A percentile compares a stretch with the other conserved stretches of the same genome.
phyloP scores from a whole-genome alignment of 345 rosid genomes.

The Gossypium bickii region DNA sequence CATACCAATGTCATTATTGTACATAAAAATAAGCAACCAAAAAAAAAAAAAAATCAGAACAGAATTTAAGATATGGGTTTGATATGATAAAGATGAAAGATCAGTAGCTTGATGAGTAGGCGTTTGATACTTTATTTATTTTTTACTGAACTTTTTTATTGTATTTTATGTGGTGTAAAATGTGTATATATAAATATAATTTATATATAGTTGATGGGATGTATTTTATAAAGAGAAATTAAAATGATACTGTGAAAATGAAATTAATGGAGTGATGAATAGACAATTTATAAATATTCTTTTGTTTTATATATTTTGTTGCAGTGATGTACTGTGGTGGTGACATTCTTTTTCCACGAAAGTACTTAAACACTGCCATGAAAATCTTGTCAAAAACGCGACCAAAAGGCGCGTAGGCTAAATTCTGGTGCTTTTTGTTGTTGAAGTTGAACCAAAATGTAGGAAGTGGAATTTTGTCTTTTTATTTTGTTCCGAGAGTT shows the following conservation, averaged over 20 bases:
- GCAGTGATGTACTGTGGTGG: background rate
- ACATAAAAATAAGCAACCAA: background rate
- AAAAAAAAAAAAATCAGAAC: background rate
- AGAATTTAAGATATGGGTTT: background rate
- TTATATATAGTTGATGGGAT: background rate
- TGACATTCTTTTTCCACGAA: background rate
- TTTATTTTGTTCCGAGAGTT: background rate
- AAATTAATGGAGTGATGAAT: conserved; percentile 10
- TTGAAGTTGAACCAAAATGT: background rate
- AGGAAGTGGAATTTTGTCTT: background rate
- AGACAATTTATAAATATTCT: background rate
- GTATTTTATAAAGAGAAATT: background rate
- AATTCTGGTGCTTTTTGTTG: background rate
- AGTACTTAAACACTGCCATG: background rate
- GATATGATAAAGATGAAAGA: background rate
- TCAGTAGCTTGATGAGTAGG: conserved; percentile 4
- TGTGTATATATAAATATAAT: background rate
- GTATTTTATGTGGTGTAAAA: background rate
- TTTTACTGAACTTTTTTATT: background rate
- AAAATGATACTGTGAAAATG: conserved; percentile 1
- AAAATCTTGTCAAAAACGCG: background rate
- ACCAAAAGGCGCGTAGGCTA: background rate
- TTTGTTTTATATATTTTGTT: background rate
- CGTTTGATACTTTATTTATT: too few relatives aligned
- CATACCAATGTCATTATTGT: background rate